Percentiles rank a stretch among this genome's conserved stretches.
Evolutionary conservation across 768 basidiomycete species (phyloP).

Genomic region (Fistulinella prunicolor): DNA sequence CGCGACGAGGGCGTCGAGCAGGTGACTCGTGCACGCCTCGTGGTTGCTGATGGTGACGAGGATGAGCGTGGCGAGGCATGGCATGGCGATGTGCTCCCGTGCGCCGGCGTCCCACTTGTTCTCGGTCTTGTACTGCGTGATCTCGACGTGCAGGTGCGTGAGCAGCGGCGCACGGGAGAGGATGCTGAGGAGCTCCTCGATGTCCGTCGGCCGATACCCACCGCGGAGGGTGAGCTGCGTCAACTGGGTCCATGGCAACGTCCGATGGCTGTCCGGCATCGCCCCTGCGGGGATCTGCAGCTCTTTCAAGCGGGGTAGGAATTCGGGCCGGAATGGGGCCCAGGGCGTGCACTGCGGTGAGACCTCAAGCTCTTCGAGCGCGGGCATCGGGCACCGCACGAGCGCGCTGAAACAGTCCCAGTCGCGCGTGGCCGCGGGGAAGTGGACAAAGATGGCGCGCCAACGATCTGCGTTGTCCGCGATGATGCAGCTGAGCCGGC

Average conservation of each 20-base stretch:
- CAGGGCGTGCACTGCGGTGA: constrained; percentile 32
- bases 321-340: constrained; percentile 30
- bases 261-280: constrained; percentile 31
- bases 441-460: constrained; percentile 32
- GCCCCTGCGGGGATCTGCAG: constrained; percentile 31
- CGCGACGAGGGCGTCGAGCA: constrained; percentile 25
- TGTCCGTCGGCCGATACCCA: constrained; percentile 26
- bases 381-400: constrained; percentile 23
- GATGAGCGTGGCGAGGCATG: constrained; percentile 29
- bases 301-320: constrained; percentile 22
- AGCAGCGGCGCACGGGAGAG: constrained; percentile 27
- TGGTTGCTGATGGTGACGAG: constrained; percentile 30
- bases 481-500: constrained; percentile 17
- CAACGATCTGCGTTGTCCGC: constrained; percentile 26
- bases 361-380: constrained; percentile 32
- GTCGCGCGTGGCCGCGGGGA: constrained; percentile 27
- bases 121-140: constrained; percentile 30
- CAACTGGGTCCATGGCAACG: constrained; percentile 32
- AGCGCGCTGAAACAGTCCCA: constrained; percentile 27
- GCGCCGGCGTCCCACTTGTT: constrained; percentile 25
- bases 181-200: constrained; percentile 25
- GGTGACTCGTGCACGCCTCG: constrained; percentile 26
- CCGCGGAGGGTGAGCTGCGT: constrained; percentile 33
- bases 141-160: constrained; percentile 30
- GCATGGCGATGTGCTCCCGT: constrained; percentile 26